These are phyloP conservation scores for Dryas octopetala DNA, from an alignment of 306 rosid genomes.

Conservation along the genomic window DNA sequence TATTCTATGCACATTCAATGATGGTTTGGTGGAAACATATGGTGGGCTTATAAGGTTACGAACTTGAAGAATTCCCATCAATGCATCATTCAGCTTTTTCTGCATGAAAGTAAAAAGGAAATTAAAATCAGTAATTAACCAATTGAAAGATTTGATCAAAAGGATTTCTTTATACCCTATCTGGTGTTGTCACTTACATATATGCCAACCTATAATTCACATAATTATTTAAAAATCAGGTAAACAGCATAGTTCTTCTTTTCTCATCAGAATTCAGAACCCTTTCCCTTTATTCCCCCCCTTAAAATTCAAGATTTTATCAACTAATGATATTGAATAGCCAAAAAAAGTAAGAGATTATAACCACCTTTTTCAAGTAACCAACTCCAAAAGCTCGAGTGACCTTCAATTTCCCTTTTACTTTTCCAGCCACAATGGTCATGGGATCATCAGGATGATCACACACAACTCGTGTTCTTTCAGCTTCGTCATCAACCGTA, in stretches of 20 bases:
- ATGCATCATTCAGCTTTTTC: constrained; percentile 88
- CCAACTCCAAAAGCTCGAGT: constrained; percentile 99
- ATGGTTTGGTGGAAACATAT: constrained; percentile 79
- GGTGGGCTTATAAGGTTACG: constrained; percentile 90
- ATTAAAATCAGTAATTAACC: constrained; percentile 5
- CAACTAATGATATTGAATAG: too few species aligned
- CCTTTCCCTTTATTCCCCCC: too few species aligned
- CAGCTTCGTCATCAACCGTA: constrained; percentile 74
- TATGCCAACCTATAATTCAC: not conserved
- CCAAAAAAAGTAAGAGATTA: not conserved
- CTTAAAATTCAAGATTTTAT: too few species aligned
- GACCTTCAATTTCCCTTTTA: constrained; percentile 92
- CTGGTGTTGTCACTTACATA: not conserved
- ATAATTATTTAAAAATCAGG: not conserved
- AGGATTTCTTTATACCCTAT: not conserved
- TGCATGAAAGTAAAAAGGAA: constrained; percentile 32
- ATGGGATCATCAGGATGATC: constrained; percentile 90
- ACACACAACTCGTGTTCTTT: constrained; percentile 52
- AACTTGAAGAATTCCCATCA: constrained; percentile 97
- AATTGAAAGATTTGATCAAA: not conserved
- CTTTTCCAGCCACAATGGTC: constrained; percentile 65
- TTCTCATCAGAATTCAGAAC: too few species aligned
- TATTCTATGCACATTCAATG: constrained; percentile 70
- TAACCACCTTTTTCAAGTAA: constrained; percentile 83
- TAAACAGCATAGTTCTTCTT: too few species aligned